Conservation (phyloP, 441 rosid species). For the Kokia cookei region DNA sequence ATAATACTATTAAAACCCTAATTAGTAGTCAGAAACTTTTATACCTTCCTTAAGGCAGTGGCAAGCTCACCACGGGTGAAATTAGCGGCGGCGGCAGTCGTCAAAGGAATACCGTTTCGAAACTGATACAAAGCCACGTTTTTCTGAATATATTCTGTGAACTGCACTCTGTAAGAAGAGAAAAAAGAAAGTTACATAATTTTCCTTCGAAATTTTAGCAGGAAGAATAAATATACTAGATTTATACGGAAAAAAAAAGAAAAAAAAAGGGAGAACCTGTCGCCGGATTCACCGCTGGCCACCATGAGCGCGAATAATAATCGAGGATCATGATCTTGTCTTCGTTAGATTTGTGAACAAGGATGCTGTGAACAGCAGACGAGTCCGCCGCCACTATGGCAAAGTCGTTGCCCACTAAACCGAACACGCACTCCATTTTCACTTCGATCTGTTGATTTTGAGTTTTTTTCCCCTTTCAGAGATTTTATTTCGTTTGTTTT, state of each 20-base stretch:
- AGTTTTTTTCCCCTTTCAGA: background rate
- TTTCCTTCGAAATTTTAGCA: background rate
- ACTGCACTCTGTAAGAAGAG: slow-evolving; percentile 49
- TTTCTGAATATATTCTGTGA: slow-evolving; percentile 92
- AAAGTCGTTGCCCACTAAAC: slow-evolving; percentile 82
- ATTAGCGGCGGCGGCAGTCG: slow-evolving; percentile 75
- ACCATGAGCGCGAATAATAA: slow-evolving; percentile 91
- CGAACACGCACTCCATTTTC: slow-evolving; percentile 89
- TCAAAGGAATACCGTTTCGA: slow-evolving; percentile 86
- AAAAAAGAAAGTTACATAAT: background rate
- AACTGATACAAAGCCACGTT: slow-evolving; percentile 88
- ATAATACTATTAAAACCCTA: background rate
- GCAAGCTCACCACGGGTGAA: slow-evolving; percentile 48
- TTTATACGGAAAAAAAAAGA: background rate
- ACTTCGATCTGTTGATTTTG: slow-evolving; percentile 10
- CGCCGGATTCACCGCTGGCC: slow-evolving; percentile 98
- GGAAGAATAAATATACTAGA: background rate
- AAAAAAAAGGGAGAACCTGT: slow-evolving; percentile 48
- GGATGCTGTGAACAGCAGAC: slow-evolving; percentile 90
- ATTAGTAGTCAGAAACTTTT: background rate
- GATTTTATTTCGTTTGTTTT: background rate
- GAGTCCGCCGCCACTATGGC: slow-evolving; percentile 79
- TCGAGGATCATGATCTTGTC: slow-evolving; percentile 89
- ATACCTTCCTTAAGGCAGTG: slow-evolving; percentile 87
- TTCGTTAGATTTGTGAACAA: slow-evolving; percentile 35